Evolutionary conservation across 495 filamentous ascomycete genomes (phyloP).

Genomic region (Evernia prunastri): DNA sequence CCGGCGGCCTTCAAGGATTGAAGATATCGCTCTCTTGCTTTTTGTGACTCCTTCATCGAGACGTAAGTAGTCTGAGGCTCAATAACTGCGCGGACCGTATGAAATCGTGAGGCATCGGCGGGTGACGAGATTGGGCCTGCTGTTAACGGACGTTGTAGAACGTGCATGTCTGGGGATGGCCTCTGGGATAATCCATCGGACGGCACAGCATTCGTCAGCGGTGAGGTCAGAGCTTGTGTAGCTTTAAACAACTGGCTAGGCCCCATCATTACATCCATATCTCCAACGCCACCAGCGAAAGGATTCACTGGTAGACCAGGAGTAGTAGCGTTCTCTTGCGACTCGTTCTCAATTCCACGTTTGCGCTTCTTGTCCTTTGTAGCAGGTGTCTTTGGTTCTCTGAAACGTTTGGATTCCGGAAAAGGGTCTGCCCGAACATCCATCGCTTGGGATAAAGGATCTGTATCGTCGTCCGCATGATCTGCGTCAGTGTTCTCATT

Average conservation of each 20-base stretch:
- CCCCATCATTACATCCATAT: slow-evolving; percentile 40
- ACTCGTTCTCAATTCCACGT: slow-evolving; percentile 27
- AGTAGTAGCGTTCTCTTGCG: slow-evolving; percentile 26
- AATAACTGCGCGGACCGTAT: slow-evolving; percentile 38
- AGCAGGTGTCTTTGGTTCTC: slow-evolving; percentile 39
- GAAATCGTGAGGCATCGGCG: slow-evolving; percentile 29
- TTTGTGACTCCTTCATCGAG: slow-evolving; percentile 48
- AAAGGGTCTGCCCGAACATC: slow-evolving; percentile 39
- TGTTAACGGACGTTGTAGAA: slow-evolving; percentile 38
- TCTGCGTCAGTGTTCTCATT: slow-evolving; percentile 23
- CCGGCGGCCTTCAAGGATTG: slow-evolving; percentile 25
- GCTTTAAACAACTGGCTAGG: slow-evolving; percentile 47
- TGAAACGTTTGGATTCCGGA: slow-evolving; percentile 46
- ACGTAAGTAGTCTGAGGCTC: slow-evolving; percentile 46
- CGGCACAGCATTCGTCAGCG: slow-evolving; percentile 36
- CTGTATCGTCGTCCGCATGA: slow-evolving; percentile 35
- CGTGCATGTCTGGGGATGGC: slow-evolving; percentile 45
- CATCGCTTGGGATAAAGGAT: slow-evolving; percentile 21
- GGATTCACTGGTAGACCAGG: slow-evolving; percentile 43
- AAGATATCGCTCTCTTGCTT: slow-evolving; percentile 38
- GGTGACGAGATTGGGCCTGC: slow-evolving; percentile 41
- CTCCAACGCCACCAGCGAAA: slow-evolving; percentile 37
- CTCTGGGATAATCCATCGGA: slow-evolving; percentile 43
- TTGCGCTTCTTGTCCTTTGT: slow-evolving; percentile 35
- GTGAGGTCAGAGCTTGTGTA: slow-evolving; percentile 49